phyloP scores from a whole-genome alignment of 176 grass and related monocot genomes.

The Canna indica region DNA sequence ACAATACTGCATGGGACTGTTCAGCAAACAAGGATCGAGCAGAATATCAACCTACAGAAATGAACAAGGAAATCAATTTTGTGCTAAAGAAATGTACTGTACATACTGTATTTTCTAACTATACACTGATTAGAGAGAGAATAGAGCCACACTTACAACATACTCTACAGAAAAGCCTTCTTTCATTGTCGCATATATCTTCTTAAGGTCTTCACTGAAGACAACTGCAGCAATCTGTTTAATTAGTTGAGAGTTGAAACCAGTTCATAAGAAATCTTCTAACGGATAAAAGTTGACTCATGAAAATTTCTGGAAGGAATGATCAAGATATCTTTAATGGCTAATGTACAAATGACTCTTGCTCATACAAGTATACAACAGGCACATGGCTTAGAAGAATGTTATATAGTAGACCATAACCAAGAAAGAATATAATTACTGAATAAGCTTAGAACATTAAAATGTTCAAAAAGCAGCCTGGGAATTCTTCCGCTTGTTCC shows the following conservation, averaged over 20 bases:
- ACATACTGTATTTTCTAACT: neutral
- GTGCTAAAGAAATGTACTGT: neutral
- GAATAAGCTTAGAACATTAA: neutral
- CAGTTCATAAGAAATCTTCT: neutral
- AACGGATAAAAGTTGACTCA: neutral
- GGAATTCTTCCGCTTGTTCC: too few species aligned
- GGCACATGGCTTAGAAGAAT: neutral
- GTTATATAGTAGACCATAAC: neutral
- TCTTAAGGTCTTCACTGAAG: constrained; percentile 31
- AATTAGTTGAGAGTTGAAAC: neutral
- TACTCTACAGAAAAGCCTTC: constrained; percentile 34
- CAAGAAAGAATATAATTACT: neutral
- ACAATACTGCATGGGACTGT: constrained; percentile 34
- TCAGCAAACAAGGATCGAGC: constrained; percentile 28
- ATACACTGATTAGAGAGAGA: neutral
- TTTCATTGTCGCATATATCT: constrained; percentile 33
- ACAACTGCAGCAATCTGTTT: constrained; percentile 25
- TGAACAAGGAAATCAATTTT: constrained; percentile 10
- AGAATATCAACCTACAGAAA: constrained; percentile 24
- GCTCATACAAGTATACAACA: neutral
- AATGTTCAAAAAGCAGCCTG: too few species aligned
- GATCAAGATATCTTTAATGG: neutral
- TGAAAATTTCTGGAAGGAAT: neutral
- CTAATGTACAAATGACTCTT: neutral
- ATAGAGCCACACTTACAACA: constrained; percentile 23